Percentiles rank a stretch among this genome's conserved stretches.
Conservation (phyloP, 306 rosid genomes). For the Lablab purpureus region DNA sequence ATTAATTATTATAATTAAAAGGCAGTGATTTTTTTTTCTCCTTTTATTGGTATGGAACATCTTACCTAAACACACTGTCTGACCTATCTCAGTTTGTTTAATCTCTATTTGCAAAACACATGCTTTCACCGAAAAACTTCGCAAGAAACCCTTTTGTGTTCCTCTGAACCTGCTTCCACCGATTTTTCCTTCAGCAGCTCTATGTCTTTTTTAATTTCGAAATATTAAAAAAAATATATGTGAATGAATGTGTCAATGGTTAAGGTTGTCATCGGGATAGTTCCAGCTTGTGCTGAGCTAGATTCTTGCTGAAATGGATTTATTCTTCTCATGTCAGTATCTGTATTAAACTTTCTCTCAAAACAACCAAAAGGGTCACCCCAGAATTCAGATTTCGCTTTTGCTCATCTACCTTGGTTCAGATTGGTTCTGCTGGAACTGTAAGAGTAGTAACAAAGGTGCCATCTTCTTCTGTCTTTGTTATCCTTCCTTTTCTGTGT, state of each 20-base stretch:
- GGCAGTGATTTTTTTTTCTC: not conserved
- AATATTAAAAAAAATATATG: not conserved
- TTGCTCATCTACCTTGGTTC: not conserved
- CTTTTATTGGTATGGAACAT: not conserved
- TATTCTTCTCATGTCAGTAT: conserved; percentile 33
- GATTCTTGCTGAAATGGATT: conserved; percentile 42
- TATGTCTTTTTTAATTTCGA: not conserved
- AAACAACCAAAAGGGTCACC: not conserved
- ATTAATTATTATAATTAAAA: not conserved
- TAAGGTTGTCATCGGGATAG: conserved; percentile 50
- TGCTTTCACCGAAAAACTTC: conserved; percentile 2
- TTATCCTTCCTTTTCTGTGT: conserved; percentile 13
- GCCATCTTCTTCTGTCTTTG: conserved; percentile 39
- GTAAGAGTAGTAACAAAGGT: conserved; percentile 50
- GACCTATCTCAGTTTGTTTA: not conserved
- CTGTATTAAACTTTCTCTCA: conserved; percentile 27
- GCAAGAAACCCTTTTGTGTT: conserved; percentile 6
- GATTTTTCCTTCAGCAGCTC: not conserved
- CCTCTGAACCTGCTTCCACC: conserved; percentile 38
- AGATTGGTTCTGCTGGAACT: conserved; percentile 24
- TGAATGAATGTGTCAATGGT: conserved; percentile 42
- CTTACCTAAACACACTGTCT: conserved; percentile 33
- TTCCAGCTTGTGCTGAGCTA: conserved; percentile 56
- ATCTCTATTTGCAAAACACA: not conserved
- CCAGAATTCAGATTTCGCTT: conserved; percentile 33